Base-by-base conservation (phyloP, 2,329 filamentous ascomycete genomes). In the Phoma sp. region DNA sequence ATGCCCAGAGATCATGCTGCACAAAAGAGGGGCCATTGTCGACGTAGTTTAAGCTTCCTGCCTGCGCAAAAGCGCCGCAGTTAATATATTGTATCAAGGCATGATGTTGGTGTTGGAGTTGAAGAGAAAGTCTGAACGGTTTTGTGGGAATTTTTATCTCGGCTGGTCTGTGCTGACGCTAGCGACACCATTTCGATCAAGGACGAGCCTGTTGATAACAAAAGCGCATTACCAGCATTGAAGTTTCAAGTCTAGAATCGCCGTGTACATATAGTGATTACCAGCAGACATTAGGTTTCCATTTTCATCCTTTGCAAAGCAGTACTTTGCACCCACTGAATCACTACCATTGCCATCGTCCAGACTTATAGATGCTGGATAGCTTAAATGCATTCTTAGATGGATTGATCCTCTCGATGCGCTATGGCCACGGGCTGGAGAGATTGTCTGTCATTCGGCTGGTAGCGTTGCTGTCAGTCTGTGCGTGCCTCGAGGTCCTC, bases 31-130 rank as follows among this genome's bases (percentile, higher is more conserved):
- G 20, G n/a, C 17, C 37, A 42, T 36, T 11, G 17, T 14, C 4
- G 18, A 18, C 26, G 23, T 36, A 15, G 14, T 5, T 30, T 36
- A 9, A 17, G 11, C 2, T 20, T 33, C 17, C 9, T 34, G 45
- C 51, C 37, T 15, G 45, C 45, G 46, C 40, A 33, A 23, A 45
- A 29, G 46, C 40, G 51, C 39, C 30, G 56, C 57, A 47, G 28
- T 47, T 18, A n/a, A 18, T 15, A 17, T 2, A 21, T 33, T 18
- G 18, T 11, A 32, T 55, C 47, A 59, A 52, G 38, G 48, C 52
- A 57, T 60, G 51, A 48, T 49, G 51, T 23, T 45, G 45, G 36
- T 36, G 46, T 26, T 30, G 23, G 20, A 40, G 28, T 7, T 7
- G n/a, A 40, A 26, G 17, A 40, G 25, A 40, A 26, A 9, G 34